These are phyloP conservation scores for Solanum pinnatisectum DNA, from an alignment of 257 asterid genomes.

Conservation along the genomic window DNA sequence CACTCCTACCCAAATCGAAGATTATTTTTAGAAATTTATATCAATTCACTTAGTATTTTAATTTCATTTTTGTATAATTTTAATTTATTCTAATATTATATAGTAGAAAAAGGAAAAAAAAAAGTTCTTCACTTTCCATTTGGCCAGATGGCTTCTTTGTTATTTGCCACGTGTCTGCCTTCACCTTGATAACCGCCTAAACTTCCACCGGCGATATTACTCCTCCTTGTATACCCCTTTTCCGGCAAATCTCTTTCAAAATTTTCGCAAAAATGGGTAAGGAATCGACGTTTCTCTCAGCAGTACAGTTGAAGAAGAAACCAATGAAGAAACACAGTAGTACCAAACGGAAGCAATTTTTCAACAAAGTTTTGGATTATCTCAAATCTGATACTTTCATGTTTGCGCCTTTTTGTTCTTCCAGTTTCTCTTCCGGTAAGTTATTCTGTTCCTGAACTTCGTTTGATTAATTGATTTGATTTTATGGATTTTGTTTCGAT, in stretches of 20 bases:
- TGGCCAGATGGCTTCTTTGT: not conserved
- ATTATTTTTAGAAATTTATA: too few relatives aligned
- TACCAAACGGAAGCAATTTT: constrained; percentile 5
- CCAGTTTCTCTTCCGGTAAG: not conserved
- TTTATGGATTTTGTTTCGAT: not conserved
- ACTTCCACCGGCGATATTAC: not conserved
- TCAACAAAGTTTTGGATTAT: constrained; percentile 20
- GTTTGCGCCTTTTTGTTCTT: constrained; percentile 32
- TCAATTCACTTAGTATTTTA: too few relatives aligned
- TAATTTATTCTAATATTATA: too few relatives aligned
- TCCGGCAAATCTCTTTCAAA: not conserved
- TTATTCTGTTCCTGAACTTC: not conserved
- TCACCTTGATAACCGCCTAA: not conserved
- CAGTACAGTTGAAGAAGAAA: not conserved
- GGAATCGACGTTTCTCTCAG: not conserved
- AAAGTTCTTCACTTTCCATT: too few relatives aligned
- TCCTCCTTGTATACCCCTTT: not conserved
- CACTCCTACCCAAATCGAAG: too few relatives aligned
- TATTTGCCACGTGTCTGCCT: not conserved
- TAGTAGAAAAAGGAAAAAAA: too few relatives aligned
- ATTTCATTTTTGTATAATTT: too few relatives aligned
- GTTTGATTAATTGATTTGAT: not conserved
- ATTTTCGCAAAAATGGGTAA: not conserved
- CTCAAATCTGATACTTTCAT: constrained; percentile 40
- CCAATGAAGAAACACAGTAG: constrained; percentile 4